phyloP scores from a whole-genome alignment of 306 rosid species.

The Begonia peltatifolia region DNA sequence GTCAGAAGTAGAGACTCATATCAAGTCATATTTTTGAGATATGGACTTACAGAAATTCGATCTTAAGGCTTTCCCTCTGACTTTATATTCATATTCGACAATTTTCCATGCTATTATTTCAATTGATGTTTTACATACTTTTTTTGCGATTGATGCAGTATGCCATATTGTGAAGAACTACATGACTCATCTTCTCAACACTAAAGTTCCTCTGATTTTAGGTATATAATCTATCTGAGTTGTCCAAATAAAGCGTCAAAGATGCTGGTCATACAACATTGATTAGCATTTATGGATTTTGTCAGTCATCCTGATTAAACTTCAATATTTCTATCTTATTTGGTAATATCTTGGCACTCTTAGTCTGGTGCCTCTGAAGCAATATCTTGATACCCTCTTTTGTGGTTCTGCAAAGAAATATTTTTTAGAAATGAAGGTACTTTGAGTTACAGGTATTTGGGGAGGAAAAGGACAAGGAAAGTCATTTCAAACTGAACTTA shows the following conservation, averaged over 20 bases:
- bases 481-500: conserved; percentile 93
- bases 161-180: conserved; percentile 86
- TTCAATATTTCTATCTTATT: too few relatives aligned
- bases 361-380: neutral
- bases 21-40: too few relatives aligned
- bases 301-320: too few relatives aligned
- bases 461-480: conserved; percentile 99
- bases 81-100: too few relatives aligned
- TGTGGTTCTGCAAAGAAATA: neutral
- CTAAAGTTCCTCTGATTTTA: conserved; percentile 82
- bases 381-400: neutral
- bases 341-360: too few relatives aligned
- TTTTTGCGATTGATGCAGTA: conserved; percentile 28
- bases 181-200: conserved; percentile 51
- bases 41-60: too few relatives aligned
- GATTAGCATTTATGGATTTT: too few relatives aligned
- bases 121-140: neutral
- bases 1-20: too few relatives aligned
- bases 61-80: too few relatives aligned
- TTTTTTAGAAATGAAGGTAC: neutral
- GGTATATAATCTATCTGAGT: conserved; percentile 27
- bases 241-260: too few relatives aligned
- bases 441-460: conserved; percentile 60
- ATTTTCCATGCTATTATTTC: too few relatives aligned
- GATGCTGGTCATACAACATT: too few relatives aligned